Conservation (phyloP, 2,329 filamentous ascomycete species). For the Zelopaecilomyces penicillatus region DNA sequence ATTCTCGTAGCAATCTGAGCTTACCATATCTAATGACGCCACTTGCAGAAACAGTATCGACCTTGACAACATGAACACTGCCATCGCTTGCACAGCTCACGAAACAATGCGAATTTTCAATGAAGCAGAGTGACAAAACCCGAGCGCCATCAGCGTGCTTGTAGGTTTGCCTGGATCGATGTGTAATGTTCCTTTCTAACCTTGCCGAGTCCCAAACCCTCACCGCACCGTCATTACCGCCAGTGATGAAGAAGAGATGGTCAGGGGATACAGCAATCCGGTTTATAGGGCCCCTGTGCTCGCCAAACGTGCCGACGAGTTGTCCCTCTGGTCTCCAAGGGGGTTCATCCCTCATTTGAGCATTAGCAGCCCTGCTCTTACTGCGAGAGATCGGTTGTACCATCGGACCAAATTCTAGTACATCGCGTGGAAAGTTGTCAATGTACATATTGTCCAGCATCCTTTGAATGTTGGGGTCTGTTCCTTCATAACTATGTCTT, state of each 20-base stretch:
- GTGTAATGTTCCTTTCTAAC: constrained; percentile 82
- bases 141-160: constrained; percentile 61
- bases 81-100: constrained; percentile 85
- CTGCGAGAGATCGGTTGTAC: constrained; percentile 59
- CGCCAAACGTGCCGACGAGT: constrained; percentile 79
- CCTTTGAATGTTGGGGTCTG: constrained; percentile 58
- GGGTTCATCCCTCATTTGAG: constrained; percentile 32
- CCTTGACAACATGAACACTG: constrained; percentile 79
- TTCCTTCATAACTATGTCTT: constrained; percentile 79
- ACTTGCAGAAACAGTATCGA: constrained; percentile 44
- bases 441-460: constrained; percentile 81
- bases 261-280: constrained; percentile 78
- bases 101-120: constrained; percentile 91
- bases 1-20: constrained; percentile 66
- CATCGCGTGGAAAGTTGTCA: constrained; percentile 58
- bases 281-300: constrained; percentile 77
- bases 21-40: constrained; percentile 67
- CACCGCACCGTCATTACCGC: constrained; percentile 81
- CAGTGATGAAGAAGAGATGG: constrained; percentile 90
- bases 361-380: constrained; percentile 44
- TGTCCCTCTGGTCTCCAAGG: constrained; percentile 76
- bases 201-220: constrained; percentile 90
- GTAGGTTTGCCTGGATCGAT: constrained; percentile 80
- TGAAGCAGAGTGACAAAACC: constrained; percentile 77
- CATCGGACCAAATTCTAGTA: constrained; percentile 68